Conservation (phyloP, 257 asterid genomes). For the Solanum arcanum region DNA sequence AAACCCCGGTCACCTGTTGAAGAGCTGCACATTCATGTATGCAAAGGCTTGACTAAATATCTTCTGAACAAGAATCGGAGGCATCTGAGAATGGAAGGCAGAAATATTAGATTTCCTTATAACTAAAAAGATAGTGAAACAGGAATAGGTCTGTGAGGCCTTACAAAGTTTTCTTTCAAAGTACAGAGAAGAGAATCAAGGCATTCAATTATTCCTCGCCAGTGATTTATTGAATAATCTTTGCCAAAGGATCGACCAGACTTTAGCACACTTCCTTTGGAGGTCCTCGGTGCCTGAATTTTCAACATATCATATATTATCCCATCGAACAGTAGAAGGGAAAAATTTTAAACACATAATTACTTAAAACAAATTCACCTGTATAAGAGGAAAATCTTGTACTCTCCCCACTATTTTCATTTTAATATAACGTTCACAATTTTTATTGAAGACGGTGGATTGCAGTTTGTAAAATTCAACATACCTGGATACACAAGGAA, state of each 20-base stretch:
- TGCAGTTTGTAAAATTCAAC: neutral
- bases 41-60: conserved; percentile 75
- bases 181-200: conserved; percentile 70
- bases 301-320: neutral
- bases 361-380: neutral
- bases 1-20: conserved; percentile 52
- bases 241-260: conserved; percentile 83
- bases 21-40: conserved; percentile 70
- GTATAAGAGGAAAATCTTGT: neutral
- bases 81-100: conserved; percentile 44
- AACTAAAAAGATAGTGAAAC: neutral
- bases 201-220: conserved; percentile 83
- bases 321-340: neutral
- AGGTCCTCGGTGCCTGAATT: conserved; percentile 77
- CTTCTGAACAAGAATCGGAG: conserved; percentile 82
- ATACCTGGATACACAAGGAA: conserved; percentile 84
- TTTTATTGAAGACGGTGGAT: neutral
- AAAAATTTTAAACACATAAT: neutral
- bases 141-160: neutral
- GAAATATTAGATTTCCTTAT: neutral
- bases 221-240: conserved; percentile 59
- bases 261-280: conserved; percentile 73
- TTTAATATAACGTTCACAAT: neutral
- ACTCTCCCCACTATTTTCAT: neutral
- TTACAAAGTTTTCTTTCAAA: conserved; percentile 88